These are phyloP conservation scores for Buxus sempervirens DNA, from an alignment of 164 flowering plant species.

Conservation along the genomic window DNA sequence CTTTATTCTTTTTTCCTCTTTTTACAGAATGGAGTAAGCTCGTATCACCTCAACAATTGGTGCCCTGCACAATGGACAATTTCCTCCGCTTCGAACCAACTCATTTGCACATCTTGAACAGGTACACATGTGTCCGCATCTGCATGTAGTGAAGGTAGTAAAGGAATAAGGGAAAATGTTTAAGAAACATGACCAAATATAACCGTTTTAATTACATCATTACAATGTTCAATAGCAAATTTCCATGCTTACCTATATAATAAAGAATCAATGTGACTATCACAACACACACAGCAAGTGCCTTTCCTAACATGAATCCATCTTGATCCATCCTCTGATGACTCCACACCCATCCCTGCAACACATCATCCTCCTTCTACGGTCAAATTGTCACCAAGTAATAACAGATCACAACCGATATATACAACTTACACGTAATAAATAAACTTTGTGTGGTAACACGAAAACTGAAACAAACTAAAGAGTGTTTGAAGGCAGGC, in stretches of 20 bases:
- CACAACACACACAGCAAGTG: constrained; percentile 81
- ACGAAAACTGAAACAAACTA: too few relatives aligned
- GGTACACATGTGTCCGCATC: constrained; percentile 97
- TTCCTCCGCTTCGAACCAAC: constrained; percentile 61
- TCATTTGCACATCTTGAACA: constrained; percentile 84
- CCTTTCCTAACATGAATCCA: constrained; percentile 89
- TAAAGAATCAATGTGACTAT: constrained; percentile 71
- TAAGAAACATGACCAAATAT: neutral
- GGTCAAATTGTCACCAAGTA: neutral
- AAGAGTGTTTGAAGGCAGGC: too few relatives aligned
- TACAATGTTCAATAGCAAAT: neutral
- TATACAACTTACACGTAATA: too few relatives aligned
- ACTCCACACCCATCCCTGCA: constrained; percentile 36
- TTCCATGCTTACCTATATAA: constrained; percentile 64
- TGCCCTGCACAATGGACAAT: constrained; percentile 92
- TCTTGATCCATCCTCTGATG: constrained; percentile 50
- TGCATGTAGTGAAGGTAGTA: constrained; percentile 30
- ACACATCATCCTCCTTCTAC: neutral
- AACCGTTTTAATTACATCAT: neutral
- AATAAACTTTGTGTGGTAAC: too few relatives aligned
- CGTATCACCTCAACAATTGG: constrained; percentile 83
- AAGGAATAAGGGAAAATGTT: neutral
- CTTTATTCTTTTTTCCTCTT: constrained; percentile 3
- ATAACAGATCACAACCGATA: neutral
- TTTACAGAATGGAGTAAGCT: constrained; percentile 80